These are phyloP conservation scores for Cucurbita moschata DNA, from an alignment of 306 rosid species.

Conservation along the genomic window DNA sequence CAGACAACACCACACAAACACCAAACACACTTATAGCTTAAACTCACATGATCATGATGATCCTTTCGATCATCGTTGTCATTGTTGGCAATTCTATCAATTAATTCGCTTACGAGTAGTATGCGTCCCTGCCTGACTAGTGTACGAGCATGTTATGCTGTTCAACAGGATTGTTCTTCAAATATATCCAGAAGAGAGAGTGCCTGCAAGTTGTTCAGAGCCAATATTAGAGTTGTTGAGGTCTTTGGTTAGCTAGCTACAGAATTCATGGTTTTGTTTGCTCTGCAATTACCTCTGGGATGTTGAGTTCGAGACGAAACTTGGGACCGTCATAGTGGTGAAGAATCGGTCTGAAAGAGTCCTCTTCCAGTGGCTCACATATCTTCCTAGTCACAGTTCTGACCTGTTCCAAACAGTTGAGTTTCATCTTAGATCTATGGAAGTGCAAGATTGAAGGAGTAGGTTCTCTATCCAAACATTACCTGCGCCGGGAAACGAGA, in stretches of 20 bases:
- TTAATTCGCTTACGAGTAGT: neutral
- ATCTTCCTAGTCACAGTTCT: conserved; percentile 63
- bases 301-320: conserved; percentile 75
- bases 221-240: neutral
- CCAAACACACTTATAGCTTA: neutral
- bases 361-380: conserved; percentile 86
- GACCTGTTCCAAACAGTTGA: conserved; percentile 24
- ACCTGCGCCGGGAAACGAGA: conserved; percentile 98
- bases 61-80: neutral
- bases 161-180: conserved; percentile 45
- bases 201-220: conserved; percentile 34
- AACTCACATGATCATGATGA: neutral
- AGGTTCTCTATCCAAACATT: neutral
- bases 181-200: conserved; percentile 75
- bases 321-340: conserved; percentile 95
- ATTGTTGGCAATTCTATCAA: neutral
- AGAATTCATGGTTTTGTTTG: neutral
- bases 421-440: neutral
- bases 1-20: neutral
- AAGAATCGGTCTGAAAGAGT: conserved; percentile 90
- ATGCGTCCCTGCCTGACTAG: neutral
- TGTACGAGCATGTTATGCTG: neutral
- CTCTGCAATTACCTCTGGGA: conserved; percentile 47
- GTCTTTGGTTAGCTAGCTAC: neutral
- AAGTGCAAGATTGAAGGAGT: neutral